phyloP scores from a whole-genome alignment of 495 filamentous ascomycete genomes.

The Lophiotrema nucula region DNA sequence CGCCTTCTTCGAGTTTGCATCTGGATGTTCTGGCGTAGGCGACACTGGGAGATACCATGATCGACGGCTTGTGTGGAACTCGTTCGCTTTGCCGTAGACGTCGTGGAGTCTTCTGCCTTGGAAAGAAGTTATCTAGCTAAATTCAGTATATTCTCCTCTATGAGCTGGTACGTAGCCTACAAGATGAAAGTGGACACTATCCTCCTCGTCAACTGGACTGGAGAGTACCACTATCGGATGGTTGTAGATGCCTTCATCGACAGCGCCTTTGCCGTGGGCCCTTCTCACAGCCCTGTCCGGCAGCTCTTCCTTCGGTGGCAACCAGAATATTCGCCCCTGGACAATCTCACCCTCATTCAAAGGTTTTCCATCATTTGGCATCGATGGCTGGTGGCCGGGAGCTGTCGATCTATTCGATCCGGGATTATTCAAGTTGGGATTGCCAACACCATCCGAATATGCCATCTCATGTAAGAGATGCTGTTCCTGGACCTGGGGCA shows the following conservation, averaged over 20 bases:
- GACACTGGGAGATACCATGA: conserved; percentile 29
- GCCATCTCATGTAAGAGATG: not conserved
- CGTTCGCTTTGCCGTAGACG: conserved; percentile 31
- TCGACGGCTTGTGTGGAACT: conserved; percentile 27
- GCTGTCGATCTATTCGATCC: no score
- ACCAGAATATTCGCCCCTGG: conserved; percentile 27
- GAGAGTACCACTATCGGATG: conserved; percentile 30
- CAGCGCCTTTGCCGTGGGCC: conserved; percentile 30
- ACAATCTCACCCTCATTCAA: conserved; percentile 25
- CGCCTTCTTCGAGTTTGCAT: conserved; percentile 30
- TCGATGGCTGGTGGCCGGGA: conserved; percentile 11
- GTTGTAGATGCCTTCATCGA: conserved; percentile 32
- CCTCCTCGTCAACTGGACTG: conserved; percentile 11
- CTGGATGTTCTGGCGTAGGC: conserved; percentile 27
- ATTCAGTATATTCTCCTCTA: not conserved
- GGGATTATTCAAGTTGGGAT: no score
- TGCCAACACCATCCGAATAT: conserved; percentile 1
- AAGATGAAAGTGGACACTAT: conserved; percentile 30
- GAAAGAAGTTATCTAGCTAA: conserved; percentile 30
- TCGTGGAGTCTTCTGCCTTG: conserved; percentile 31
- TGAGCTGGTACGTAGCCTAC: conserved; percentile 3
- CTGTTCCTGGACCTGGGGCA: no score
- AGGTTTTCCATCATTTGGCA: conserved; percentile 2
- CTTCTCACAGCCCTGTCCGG: conserved; percentile 20
- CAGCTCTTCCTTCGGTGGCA: conserved; percentile 26